These are phyloP conservation scores for Penicillium sp. DNA, from an alignment of 2,329 filamentous ascomycete genomes.

Conservation along the genomic window DNA sequence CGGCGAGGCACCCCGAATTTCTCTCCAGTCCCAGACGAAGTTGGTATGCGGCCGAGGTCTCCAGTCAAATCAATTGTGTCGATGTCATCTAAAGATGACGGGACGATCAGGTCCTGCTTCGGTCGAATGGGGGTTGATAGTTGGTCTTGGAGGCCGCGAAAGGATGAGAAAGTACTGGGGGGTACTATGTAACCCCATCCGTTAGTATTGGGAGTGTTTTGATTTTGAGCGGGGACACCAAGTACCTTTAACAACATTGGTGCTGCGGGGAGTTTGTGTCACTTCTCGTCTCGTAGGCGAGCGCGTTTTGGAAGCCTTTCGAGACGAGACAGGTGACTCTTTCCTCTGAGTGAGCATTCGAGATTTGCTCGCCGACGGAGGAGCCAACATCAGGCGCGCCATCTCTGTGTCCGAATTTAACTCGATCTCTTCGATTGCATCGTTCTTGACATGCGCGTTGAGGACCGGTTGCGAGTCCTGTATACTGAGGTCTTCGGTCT, in stretches of 20 bases:
- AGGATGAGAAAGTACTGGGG: slow-evolving; percentile 27
- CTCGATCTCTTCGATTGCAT: slow-evolving; percentile 31
- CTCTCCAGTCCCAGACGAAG: slow-evolving; percentile 46
- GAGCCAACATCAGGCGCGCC: slow-evolving; percentile 50
- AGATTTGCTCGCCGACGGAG: slow-evolving; percentile 46
- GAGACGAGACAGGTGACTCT: slow-evolving; percentile 24
- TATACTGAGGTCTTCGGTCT: slow-evolving; percentile 15
- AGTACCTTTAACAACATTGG: slow-evolving; percentile 33
- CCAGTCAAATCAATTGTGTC: slow-evolving; percentile 53
- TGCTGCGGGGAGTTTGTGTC: slow-evolving; percentile 9
- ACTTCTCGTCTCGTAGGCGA: slow-evolving; percentile 16
- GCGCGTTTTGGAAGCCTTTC: slow-evolving; percentile 28
- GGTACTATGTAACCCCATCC: slow-evolving; percentile 18
- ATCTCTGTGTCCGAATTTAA: slow-evolving; percentile 41
- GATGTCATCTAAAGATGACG: slow-evolving; percentile 35
- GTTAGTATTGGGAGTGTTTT: slow-evolving; percentile 13
- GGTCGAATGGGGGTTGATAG: slow-evolving; percentile 30
- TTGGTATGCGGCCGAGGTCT: slow-evolving; percentile 39
- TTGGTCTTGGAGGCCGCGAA: slow-evolving; percentile 19
- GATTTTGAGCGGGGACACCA: not conserved
- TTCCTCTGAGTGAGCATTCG: slow-evolving; percentile 43
- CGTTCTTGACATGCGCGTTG: slow-evolving; percentile 22
- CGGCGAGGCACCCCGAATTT: slow-evolving; percentile 47
- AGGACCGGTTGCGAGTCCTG: slow-evolving; percentile 19
- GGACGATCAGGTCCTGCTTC: slow-evolving; percentile 23